A percentile compares a stretch with the other conserved stretches of the same genome.
These are phyloP conservation scores for Macrophomina tecta DNA, from an alignment of 2,329 filamentous ascomycete genomes.

Conservation along the genomic window DNA sequence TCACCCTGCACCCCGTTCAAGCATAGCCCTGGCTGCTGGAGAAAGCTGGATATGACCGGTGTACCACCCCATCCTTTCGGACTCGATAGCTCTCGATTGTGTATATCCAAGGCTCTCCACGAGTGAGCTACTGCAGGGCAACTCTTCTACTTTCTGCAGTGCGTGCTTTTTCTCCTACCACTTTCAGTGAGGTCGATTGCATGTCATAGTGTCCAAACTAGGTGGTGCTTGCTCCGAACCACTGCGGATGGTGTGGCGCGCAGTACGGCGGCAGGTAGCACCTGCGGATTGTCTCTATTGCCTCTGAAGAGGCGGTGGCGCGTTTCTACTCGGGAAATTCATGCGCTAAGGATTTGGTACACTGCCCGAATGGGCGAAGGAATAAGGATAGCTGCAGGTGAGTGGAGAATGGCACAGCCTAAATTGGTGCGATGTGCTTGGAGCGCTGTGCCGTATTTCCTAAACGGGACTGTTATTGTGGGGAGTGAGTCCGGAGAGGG, in stretches of 20 bases:
- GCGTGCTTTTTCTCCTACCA: background rate
- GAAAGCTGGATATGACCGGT: background rate
- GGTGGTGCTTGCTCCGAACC: no score
- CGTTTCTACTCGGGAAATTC: background rate
- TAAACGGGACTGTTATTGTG: background rate
- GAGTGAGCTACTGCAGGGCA: background rate
- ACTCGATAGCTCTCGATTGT: background rate
- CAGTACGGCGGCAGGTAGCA: no score
- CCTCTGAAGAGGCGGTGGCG: background rate
- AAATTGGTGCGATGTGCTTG: background rate
- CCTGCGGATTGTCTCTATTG: background rate
- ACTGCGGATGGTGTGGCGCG: no score
- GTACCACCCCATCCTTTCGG: background rate
- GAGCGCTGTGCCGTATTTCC: background rate
- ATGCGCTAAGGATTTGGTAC: background rate
- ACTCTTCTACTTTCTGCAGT: background rate
- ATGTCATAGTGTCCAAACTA: no score
- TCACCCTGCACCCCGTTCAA: background rate
- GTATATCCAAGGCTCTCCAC: background rate
- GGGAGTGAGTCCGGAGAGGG: background rate
- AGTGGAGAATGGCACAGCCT: background rate
- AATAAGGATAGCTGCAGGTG: background rate
- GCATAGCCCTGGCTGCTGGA: background rate
- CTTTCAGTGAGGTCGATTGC: background rate
- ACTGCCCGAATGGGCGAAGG: background rate